Evolutionary conservation across 225 moss, liverwort and hornwort genomes (phyloP), one percentile per base, ranked within the genome.

Genomic region (Rhytidiadelphus loreus): DNA sequence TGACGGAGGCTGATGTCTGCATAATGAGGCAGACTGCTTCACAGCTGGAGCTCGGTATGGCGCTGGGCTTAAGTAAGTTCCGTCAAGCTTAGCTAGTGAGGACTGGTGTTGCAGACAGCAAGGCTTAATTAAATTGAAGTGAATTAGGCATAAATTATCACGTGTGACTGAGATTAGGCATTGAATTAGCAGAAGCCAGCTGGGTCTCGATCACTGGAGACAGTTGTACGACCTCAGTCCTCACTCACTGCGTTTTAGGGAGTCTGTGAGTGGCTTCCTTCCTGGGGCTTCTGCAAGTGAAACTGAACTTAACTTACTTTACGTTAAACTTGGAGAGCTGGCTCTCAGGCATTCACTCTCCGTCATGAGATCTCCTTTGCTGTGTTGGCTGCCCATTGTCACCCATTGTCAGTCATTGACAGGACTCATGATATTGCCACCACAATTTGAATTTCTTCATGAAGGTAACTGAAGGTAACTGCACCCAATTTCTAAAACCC

Each of bases 121-220:
- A 28, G 46, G 73, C 62, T 43, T 43, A 13, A 30, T 46, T 48
- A 12, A 82, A 82, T 53, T 77, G 82, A 90, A 85, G 63, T 77
- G 78, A 90, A 82, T 70, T 87, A 52, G 62, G 56, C 70, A 28
- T 90, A 5, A 86, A 68, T 70, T 77, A 76, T 37, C 92, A 62
- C 92, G 90, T 85, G 90, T 41, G 90, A 5, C 29, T 26, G 66
- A 35, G 88, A 80, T 83, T 87, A 78, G 63, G 70, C 70, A 77
- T 63, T 66, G 58, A 83, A 83, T 57, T 48, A 68, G 80, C 69
- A 81, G 88, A 6, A 62, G 88, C 86, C 92, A 92, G 92, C 92
- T 92, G 92, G 81, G 82, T 71, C 74, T 91, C 48, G 48, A 22
- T 68, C 70, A 62, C 53, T 82, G 73, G 53, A 43, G 15, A 46